phyloP scores from a whole-genome alignment of 176 grass and related monocot genomes.

The Lolium multiflorum region DNA sequence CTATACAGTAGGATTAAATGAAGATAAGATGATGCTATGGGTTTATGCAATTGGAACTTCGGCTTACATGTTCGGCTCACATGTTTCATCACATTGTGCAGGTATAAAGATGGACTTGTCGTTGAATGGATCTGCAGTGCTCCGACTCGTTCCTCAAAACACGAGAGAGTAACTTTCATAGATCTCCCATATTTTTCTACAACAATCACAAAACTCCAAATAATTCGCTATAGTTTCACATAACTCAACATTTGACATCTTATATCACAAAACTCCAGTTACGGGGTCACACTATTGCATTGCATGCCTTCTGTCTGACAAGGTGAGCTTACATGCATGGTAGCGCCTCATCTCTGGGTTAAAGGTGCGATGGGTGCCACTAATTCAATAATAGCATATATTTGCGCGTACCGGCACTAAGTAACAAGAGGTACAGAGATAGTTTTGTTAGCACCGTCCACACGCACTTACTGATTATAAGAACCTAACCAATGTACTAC shows the following conservation, averaged over 20 bases:
- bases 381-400: neutral
- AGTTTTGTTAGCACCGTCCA: constrained; percentile 14
- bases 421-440: neutral
- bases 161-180: too few species aligned
- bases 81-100: too few species aligned
- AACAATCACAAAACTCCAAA: too few species aligned
- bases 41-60: too few species aligned
- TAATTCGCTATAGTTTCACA: too few species aligned
- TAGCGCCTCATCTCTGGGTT: neutral
- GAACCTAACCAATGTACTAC: neutral
- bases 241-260: too few species aligned
- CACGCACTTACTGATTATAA: constrained; percentile 10
- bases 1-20: neutral
- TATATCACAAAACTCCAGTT: too few species aligned
- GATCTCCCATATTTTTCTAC: too few species aligned
- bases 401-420: neutral
- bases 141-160: too few species aligned
- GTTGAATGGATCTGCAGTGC: too few species aligned
- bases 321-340: neutral
- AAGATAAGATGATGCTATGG: too few species aligned
- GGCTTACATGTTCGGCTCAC: too few species aligned
- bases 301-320: neutral
- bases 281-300: neutral
- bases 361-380: neutral
- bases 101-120: neutral